Evolutionary conservation across 306 rosid species (phyloP).

Genomic region (Dryas octopetala): DNA sequence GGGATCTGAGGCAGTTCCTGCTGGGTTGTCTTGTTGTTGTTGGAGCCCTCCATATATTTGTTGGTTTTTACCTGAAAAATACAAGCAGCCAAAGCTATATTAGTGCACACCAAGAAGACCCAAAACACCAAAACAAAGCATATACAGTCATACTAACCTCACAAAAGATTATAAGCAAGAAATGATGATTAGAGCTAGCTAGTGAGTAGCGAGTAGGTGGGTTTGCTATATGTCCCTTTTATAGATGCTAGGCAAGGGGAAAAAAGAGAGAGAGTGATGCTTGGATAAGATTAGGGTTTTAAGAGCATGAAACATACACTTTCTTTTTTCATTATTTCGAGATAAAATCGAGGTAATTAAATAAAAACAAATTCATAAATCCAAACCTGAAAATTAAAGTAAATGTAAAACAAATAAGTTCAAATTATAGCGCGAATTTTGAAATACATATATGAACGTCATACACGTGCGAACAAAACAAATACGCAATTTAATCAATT

Average conservation of each 20-base stretch:
- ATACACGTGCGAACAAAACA: no score
- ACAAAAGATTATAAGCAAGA: background rate
- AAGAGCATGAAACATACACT: no score
- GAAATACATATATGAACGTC: no score
- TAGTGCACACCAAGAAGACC: background rate
- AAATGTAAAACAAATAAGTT: no score
- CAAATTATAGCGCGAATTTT: no score
- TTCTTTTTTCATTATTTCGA: no score
- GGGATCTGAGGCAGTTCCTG: background rate
- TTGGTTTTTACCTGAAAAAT: background rate
- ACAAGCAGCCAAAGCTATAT: background rate
- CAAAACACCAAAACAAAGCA: background rate
- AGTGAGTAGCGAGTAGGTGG: background rate
- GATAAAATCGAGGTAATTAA: no score
- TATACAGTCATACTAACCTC: background rate
- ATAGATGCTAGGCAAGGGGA: background rate
- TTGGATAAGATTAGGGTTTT: no score
- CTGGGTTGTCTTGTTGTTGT: background rate
- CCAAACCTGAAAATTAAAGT: no score
- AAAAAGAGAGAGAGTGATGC: background rate
- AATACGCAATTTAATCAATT: no score
- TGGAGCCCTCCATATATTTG: slow-evolving; percentile 4
- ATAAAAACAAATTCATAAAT: no score
- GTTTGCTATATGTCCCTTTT: background rate
- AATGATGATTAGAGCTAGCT: background rate